phyloP scores from a whole-genome alignment of 2,329 filamentous ascomycete species.

The Arthrobotrys musiformis region DNA sequence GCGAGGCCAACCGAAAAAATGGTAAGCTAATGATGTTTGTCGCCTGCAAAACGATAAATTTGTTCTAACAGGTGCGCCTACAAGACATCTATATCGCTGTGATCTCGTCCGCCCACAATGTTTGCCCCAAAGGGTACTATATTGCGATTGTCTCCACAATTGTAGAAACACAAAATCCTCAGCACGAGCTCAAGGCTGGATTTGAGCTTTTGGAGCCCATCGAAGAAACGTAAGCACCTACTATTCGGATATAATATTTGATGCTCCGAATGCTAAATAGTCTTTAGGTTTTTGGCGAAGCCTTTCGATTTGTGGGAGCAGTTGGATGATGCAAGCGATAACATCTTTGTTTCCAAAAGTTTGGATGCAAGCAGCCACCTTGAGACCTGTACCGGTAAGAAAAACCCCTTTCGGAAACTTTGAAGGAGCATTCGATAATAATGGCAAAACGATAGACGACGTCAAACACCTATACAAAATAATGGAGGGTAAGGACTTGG shows the following conservation, averaged over 20 bases:
- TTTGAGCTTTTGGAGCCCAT: constrained; percentile 91
- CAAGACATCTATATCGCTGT: constrained; percentile 95
- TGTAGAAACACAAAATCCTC: constrained; percentile 91
- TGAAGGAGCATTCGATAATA: not conserved
- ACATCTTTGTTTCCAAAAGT: constrained; percentile 97
- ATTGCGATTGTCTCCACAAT: constrained; percentile 98
- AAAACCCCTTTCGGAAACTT: not conserved
- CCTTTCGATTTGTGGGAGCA: constrained; percentile 96
- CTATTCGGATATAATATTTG: not conserved
- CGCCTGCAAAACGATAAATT: not conserved
- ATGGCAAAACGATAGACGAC: constrained; percentile 72
- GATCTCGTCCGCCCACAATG: constrained; percentile 94
- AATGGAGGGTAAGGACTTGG: constrained; percentile 82
- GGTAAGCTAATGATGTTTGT: constrained; percentile 68
- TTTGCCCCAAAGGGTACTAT: constrained; percentile 99
- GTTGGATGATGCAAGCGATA: constrained; percentile 82
- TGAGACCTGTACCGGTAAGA: constrained; percentile 79
- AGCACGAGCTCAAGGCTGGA: constrained; percentile 91
- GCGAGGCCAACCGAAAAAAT: constrained; percentile 94
- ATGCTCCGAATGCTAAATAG: not conserved
- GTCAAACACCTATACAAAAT: constrained; percentile 92
- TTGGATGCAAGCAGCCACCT: constrained; percentile 99
- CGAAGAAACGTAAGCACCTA: constrained; percentile 78
- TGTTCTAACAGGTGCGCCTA: constrained; percentile 34
- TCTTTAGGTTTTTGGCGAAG: constrained; percentile 32